Evolutionary conservation across 164 flowering plant species (phyloP).

Genomic region (Annona squamosa): DNA sequence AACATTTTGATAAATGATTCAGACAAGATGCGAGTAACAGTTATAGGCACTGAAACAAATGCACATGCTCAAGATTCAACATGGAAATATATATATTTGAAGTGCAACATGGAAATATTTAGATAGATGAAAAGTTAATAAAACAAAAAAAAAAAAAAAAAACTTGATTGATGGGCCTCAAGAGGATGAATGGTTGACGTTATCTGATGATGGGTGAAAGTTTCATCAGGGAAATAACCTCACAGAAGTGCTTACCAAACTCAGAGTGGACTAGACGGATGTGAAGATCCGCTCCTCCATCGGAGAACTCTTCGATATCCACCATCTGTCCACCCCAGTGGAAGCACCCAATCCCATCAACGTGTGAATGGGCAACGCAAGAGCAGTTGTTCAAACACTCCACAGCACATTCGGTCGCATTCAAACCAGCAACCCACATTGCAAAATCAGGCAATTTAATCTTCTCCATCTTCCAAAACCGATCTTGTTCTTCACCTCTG

Average conservation of each 20-base stretch:
- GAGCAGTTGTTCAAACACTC: slow-evolving; percentile 14
- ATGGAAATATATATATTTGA: too few relatives aligned
- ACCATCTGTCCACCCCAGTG: slow-evolving; percentile 1
- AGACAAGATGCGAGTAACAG: too few relatives aligned
- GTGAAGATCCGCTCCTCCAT: not conserved
- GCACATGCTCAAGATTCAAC: too few relatives aligned
- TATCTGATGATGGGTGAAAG: too few relatives aligned
- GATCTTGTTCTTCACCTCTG: not conserved
- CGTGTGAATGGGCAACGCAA: slow-evolving; percentile 7
- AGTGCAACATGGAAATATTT: too few relatives aligned
- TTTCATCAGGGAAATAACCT: not conserved
- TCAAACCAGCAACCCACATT: not conserved
- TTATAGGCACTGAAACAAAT: too few relatives aligned
- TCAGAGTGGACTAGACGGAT: slow-evolving; percentile 1
- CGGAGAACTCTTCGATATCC: not conserved
- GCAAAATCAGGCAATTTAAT: slow-evolving; percentile 12
- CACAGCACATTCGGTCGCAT: not conserved
- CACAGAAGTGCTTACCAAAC: not conserved
- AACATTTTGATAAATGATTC: too few relatives aligned
- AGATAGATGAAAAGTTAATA: too few relatives aligned
- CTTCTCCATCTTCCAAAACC: slow-evolving; percentile 1
- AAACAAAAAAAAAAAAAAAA: too few relatives aligned
- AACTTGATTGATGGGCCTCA: too few relatives aligned
- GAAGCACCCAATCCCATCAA: not conserved
- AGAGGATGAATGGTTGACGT: too few relatives aligned